Evolutionary conservation across 495 filamentous ascomycete genomes (phyloP).

Genomic region (Pyronema domesticum): DNA sequence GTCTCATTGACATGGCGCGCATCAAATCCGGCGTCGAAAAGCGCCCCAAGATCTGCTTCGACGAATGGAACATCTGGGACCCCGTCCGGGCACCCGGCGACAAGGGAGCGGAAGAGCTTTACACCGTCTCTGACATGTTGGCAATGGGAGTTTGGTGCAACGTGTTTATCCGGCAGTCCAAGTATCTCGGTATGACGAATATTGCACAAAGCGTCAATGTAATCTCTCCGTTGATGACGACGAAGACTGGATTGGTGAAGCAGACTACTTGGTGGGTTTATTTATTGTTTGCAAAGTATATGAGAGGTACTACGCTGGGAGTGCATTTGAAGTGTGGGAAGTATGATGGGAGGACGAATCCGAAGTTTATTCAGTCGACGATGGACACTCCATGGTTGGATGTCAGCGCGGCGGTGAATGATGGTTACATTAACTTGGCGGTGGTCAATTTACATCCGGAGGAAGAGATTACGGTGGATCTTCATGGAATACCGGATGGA

Average conservation of each 20-base stretch:
- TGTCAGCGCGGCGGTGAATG: constrained; percentile 44
- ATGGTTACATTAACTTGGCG: constrained; percentile 44
- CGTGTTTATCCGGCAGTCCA: constrained; percentile 59
- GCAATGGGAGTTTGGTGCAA: constrained; percentile 60
- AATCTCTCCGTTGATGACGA: constrained; percentile 60
- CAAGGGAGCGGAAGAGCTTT: constrained; percentile 48
- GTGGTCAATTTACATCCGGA: constrained; percentile 52
- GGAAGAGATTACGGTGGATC: constrained; percentile 35
- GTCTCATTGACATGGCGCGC: constrained; percentile 53
- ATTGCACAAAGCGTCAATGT: constrained; percentile 68
- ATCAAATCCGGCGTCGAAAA: constrained; percentile 44
- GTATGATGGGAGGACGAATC: constrained; percentile 47
- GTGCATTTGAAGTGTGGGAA: constrained; percentile 39
- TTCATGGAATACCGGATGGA: constrained; percentile 33
- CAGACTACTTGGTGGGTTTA: constrained; percentile 69
- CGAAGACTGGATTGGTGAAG: constrained; percentile 40
- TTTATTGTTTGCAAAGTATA: constrained; percentile 51
- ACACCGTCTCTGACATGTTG: constrained; percentile 59
- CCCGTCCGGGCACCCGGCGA: constrained; percentile 52
- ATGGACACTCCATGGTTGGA: constrained; percentile 53
- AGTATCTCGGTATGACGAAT: constrained; percentile 59
- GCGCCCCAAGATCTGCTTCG: constrained; percentile 55
- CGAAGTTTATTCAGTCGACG: constrained; percentile 43
- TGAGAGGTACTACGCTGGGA: constrained; percentile 51
- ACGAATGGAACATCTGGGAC: constrained; percentile 81